Evolutionary conservation across 1,284 basidiomycete genomes (phyloP).

Genomic region (Porphyrellus sp.): DNA sequence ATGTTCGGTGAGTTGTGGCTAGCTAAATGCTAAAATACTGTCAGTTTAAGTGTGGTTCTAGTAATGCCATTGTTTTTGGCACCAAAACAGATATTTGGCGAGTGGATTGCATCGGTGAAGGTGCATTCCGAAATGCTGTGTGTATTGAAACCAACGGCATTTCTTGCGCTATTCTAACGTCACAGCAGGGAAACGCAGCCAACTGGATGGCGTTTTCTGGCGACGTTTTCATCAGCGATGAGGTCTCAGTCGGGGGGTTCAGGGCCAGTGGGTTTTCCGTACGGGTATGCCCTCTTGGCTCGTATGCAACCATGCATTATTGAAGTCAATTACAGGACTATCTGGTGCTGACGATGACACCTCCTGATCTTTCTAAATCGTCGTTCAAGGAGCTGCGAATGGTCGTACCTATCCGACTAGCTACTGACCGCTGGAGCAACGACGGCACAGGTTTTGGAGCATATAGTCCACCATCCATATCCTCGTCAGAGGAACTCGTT

Average conservation of each 20-base stretch:
- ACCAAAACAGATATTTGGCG: conserved; percentile 71
- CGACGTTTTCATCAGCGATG: conserved; percentile 49
- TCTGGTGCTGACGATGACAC: conserved; percentile 56
- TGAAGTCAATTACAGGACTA: conserved; percentile 47
- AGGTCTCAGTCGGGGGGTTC: conserved; percentile 56
- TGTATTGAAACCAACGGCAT: conserved; percentile 21
- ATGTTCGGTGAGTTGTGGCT: conserved; percentile 49
- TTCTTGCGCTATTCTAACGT: conserved; percentile 7
- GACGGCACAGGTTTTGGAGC: conserved; percentile 39
- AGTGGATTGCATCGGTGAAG: conserved; percentile 61
- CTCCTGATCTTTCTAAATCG: conserved; percentile 51
- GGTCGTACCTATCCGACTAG: conserved; percentile 60
- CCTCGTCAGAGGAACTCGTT: conserved; percentile 30
- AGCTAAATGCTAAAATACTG: background rate
- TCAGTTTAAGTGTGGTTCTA: conserved; percentile 10
- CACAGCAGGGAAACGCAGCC: conserved; percentile 48
- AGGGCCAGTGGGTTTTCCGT: conserved; percentile 62
- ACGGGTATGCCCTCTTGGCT: conserved; percentile 41
- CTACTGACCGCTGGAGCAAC: conserved; percentile 58
- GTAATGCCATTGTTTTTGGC: conserved; percentile 39
- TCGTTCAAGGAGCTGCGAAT: conserved; percentile 58
- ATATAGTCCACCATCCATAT: conserved; percentile 30
- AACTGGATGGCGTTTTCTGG: conserved; percentile 61
- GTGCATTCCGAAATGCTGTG: conserved; percentile 54
- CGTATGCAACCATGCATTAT: background rate